A percentile compares a stretch with the other conserved stretches of the same genome.
These are phyloP conservation scores for Populus hybrid DNA, from an alignment of 441 rosid genomes.

Conservation along the genomic window DNA sequence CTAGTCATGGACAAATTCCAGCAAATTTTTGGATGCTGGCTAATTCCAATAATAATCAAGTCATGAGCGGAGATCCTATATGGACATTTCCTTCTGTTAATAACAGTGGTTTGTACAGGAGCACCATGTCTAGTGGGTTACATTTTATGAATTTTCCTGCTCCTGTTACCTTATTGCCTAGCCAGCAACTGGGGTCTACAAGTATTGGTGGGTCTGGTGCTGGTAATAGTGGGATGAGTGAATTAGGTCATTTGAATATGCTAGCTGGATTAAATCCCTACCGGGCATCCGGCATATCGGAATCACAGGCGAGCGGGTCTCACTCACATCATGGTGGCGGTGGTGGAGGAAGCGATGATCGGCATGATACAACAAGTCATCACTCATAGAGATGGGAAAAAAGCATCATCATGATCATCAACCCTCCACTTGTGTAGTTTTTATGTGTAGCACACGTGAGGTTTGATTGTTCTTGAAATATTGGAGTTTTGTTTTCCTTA, in stretches of 20 bases:
- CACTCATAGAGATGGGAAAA: slow-evolving; percentile 31
- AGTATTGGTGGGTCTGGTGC: slow-evolving; percentile 14
- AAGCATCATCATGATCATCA: slow-evolving; percentile 13
- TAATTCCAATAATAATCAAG: slow-evolving; percentile 44
- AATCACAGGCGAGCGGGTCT: slow-evolving; percentile 61
- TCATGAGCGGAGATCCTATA: slow-evolving; percentile 57
- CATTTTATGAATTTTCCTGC: slow-evolving; percentile 80
- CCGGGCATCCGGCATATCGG: slow-evolving; percentile 31
- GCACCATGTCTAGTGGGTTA: slow-evolving; percentile 54
- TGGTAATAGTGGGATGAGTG: slow-evolving; percentile 26
- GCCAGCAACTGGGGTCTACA: slow-evolving; percentile 52
- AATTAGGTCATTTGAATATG: slow-evolving; percentile 53
- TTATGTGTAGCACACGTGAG: slow-evolving; percentile 69
- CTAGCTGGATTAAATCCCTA: slow-evolving; percentile 53
- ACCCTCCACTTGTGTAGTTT: slow-evolving; percentile 42
- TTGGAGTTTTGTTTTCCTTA: slow-evolving; percentile 32
- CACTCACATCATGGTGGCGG: slow-evolving; percentile 37
- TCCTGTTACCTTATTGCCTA: slow-evolving; percentile 56
- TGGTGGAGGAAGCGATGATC: slow-evolving; percentile 37
- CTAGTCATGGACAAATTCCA: slow-evolving; percentile 50
- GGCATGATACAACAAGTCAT: slow-evolving; percentile 55
- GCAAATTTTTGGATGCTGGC: slow-evolving; percentile 67
- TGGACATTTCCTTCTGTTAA: slow-evolving; percentile 64
- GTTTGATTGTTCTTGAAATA: slow-evolving; percentile 39
- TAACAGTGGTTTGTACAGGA: slow-evolving; percentile 45